Evolutionary conservation across 192 early-diverging fungal species (phyloP), one percentile per base, ranked within the genome.

Genomic region (Entrophospora sp.): DNA sequence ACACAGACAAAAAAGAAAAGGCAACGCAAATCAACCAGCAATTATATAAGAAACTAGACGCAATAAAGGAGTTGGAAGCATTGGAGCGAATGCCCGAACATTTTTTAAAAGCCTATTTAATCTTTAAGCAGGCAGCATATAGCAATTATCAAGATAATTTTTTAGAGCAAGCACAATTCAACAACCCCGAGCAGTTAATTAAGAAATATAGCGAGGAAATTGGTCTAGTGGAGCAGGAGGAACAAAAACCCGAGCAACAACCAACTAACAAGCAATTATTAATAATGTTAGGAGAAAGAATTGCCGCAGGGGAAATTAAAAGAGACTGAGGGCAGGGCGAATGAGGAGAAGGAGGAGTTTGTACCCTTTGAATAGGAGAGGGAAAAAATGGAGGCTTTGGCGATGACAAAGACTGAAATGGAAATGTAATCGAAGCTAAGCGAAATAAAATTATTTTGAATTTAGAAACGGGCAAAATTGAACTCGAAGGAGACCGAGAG

Each of bases 231-330:
- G 24, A 49, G 20, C 48, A 9, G 6, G 20, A 49, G 24, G 14
- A 20, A 6, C 7, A 49, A 49, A 24, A 20, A 49, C 14, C 14
- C 7, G 5, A 6, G 24, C n/a, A 10, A 20, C n/a, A 49, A 24
- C 48, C 48, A 49, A 49, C n/a, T n/a, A 49, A 22, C 48, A n/a
- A 49, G 24, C 14, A 49, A 49, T 49, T 49, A 49, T 49, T 49
- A 49, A 49, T 24, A 20, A 20, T 49, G 48, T n/a, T 49, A 49
- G 20, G 48, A n/a, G 48, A 49, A 22, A 9, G 48, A 49, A 49
- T 49, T 9, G 20, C 12, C 5, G 18, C 20, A 22, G 48, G 48
- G 18, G 48, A 49, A 49, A 49, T 49, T 49, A 49, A 49, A 49
- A 49, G 48, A 49, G 48, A 49, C n/a, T n/a, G n/a, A n/a, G n/a